These are phyloP conservation scores for Trametes cubensis DNA, from an alignment of 768 basidiomycete species.

Conservation along the genomic window DNA sequence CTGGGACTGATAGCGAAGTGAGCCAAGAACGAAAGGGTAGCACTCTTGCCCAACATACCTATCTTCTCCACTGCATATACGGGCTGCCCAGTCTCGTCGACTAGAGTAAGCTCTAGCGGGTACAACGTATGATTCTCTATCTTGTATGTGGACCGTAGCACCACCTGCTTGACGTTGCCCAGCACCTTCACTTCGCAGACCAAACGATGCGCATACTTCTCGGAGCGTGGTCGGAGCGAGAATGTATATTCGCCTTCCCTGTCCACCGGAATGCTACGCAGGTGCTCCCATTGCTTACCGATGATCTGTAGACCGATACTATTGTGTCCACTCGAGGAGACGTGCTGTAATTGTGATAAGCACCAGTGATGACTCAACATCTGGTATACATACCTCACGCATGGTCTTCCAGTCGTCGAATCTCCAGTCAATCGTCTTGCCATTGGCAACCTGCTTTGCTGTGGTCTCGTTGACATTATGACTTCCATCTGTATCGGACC, in stretches of 20 bases:
- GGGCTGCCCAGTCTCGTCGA: slow-evolving; percentile 84
- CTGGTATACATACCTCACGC: slow-evolving; percentile 68
- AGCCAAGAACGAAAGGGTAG: not conserved
- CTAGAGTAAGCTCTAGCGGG: slow-evolving; percentile 87
- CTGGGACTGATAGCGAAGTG: slow-evolving; percentile 55
- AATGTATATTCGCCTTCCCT: slow-evolving; percentile 91
- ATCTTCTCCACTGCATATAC: slow-evolving; percentile 83
- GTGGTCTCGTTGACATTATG: slow-evolving; percentile 47
- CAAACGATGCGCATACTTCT: slow-evolving; percentile 77
- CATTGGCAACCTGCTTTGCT: slow-evolving; percentile 66
- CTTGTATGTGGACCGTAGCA: slow-evolving; percentile 89
- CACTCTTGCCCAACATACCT: slow-evolving; percentile 40
- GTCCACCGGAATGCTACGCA: slow-evolving; percentile 89
- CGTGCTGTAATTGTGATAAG: slow-evolving; percentile 38
- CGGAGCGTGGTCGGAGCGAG: slow-evolving; percentile 75
- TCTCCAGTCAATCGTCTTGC: slow-evolving; percentile 87
- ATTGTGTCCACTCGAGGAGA: slow-evolving; percentile 66
- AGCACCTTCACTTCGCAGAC: slow-evolving; percentile 89
- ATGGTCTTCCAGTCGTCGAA: slow-evolving; percentile 96
- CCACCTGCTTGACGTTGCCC: slow-evolving; percentile 93
- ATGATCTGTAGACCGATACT: slow-evolving; percentile 83
- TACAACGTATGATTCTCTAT: slow-evolving; percentile 90
- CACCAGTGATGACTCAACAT: not conserved
- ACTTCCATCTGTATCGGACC: slow-evolving; percentile 76
- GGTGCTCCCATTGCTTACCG: slow-evolving; percentile 86